Percentiles rank a stretch among this genome's conserved stretches.
phyloP scores from a whole-genome alignment of 2,329 filamentous ascomycete species.

The Fusarium algeriense region DNA sequence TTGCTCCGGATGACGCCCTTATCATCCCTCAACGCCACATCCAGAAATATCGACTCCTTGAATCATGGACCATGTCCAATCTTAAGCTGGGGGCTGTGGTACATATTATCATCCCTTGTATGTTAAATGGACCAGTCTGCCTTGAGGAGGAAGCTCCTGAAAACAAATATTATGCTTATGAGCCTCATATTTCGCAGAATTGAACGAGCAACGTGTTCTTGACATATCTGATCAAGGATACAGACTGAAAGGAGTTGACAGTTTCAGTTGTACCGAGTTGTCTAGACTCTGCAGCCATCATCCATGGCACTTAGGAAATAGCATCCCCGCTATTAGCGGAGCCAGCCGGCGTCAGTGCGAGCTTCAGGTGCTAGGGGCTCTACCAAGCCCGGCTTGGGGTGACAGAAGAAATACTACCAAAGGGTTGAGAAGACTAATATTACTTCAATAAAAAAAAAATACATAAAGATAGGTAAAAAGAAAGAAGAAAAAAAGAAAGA shows the following conservation, averaged over 20 bases:
- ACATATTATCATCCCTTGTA: conserved; percentile 34
- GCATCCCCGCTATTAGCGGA: conserved; percentile 44
- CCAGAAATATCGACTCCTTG: conserved; percentile 39
- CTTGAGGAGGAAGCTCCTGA: conserved; percentile 5
- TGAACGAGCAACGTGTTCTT: neutral
- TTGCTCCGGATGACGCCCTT: conserved; percentile 32
- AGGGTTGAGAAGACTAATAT: no score
- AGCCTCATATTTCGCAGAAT: neutral
- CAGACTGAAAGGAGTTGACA: conserved; percentile 11
- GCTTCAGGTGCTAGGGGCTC: conserved; percentile 39
- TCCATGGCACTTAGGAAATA: conserved; percentile 33
- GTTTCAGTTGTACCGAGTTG: conserved; percentile 29
- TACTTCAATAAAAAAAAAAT: no score
- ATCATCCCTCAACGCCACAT: conserved; percentile 38
- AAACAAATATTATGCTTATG: neutral
- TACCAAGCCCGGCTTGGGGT: conserved; percentile 8
- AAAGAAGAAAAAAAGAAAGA: no score
- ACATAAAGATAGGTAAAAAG: no score
- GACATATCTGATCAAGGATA: neutral
- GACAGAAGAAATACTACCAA: no score
- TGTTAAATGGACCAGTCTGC: conserved; percentile 13
- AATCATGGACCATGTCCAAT: conserved; percentile 39
- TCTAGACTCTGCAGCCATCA: conserved; percentile 32
- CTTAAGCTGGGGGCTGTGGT: conserved; percentile 31
- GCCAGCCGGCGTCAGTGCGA: conserved; percentile 43